These are phyloP conservation scores for Fusarium tricinctum DNA, from an alignment of 2,329 filamentous ascomycete genomes.

Conservation along the genomic window DNA sequence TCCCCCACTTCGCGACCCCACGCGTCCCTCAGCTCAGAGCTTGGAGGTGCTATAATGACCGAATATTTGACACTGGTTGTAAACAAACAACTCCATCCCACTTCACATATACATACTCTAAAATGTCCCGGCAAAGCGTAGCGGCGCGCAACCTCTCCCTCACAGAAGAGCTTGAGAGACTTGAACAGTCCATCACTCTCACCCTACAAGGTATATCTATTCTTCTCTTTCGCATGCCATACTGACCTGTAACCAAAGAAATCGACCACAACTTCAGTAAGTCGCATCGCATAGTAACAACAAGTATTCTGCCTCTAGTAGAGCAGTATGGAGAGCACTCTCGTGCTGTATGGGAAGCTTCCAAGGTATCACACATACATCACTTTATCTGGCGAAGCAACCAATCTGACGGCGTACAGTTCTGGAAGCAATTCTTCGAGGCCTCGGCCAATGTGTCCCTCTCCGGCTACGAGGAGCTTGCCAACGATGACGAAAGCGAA, in stretches of 20 bases:
- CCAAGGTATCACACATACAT: slow-evolving; percentile 72
- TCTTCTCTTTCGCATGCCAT: not conserved
- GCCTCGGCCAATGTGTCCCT: slow-evolving; percentile 97
- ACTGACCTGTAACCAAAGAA: slow-evolving; percentile 68
- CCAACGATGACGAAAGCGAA: slow-evolving; percentile 73
- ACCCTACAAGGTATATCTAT: slow-evolving; percentile 82
- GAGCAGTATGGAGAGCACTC: slow-evolving; percentile 97
- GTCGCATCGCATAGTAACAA: slow-evolving; percentile 95
- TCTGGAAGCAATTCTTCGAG: slow-evolving; percentile 99
- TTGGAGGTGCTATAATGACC: slow-evolving; percentile 5
- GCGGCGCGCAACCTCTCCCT: slow-evolving; percentile 76
- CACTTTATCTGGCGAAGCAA: not conserved
- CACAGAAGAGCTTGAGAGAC: slow-evolving; percentile 93
- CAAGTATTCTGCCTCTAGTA: slow-evolving; percentile 91
- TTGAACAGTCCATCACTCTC: slow-evolving; percentile 96
- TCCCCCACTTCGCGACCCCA: slow-evolving; percentile 10
- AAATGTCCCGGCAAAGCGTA: slow-evolving; percentile 65
- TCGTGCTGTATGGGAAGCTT: slow-evolving; percentile 94
- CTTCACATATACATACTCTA: not conserved
- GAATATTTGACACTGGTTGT: not conserved
- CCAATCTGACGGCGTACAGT: slow-evolving; percentile 65
- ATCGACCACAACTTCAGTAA: slow-evolving; percentile 99
- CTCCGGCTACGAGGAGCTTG: slow-evolving; percentile 90
- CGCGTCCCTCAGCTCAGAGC: slow-evolving; percentile 25
- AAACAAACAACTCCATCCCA: slow-evolving; percentile 26